phyloP scores from a whole-genome alignment of 495 filamentous ascomycete genomes.

The Aspergillus campestris region DNA sequence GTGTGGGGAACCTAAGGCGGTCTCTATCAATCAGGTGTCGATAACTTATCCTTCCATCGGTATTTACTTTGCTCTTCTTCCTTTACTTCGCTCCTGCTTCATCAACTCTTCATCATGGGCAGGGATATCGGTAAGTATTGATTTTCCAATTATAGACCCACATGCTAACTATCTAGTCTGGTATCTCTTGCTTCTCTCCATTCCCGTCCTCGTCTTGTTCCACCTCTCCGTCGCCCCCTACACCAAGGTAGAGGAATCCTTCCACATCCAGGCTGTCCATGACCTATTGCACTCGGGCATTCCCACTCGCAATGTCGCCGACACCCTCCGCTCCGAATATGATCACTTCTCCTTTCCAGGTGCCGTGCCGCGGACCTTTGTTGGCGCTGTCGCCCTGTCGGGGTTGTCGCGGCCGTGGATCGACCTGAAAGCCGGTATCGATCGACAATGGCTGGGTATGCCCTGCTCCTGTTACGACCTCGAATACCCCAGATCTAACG shows the following conservation, averaged over 20 bases:
- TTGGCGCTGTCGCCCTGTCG: conserved; percentile 68
- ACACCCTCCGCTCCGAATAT: conserved; percentile 47
- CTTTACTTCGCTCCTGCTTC: neutral
- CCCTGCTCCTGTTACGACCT: neutral
- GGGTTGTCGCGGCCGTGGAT: conserved; percentile 57
- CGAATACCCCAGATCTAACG: neutral
- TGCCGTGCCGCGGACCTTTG: conserved; percentile 81
- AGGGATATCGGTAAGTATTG: neutral
- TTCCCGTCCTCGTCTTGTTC: conserved; percentile 59
- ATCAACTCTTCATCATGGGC: neutral
- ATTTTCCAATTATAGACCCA: neutral
- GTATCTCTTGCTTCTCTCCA: conserved; percentile 40
- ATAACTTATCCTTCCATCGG: too few species aligned
- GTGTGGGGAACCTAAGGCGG: neutral
- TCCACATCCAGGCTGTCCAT: conserved; percentile 92
- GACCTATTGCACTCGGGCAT: conserved; percentile 79
- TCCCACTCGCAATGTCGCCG: conserved; percentile 45
- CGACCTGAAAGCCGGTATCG: conserved; percentile 28
- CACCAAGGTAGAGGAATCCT: conserved; percentile 98
- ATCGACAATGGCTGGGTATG: conserved; percentile 47
- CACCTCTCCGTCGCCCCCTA: conserved; percentile 79
- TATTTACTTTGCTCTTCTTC: neutral
- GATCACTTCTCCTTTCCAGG: conserved; percentile 92
- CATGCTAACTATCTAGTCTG: conserved; percentile 9
- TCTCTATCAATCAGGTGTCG: too few species aligned